Evolutionary conservation across 1,284 basidiomycete genomes (phyloP), one percentile per base, ranked within the genome.

Genomic region (Ganoderma sinense): DNA sequence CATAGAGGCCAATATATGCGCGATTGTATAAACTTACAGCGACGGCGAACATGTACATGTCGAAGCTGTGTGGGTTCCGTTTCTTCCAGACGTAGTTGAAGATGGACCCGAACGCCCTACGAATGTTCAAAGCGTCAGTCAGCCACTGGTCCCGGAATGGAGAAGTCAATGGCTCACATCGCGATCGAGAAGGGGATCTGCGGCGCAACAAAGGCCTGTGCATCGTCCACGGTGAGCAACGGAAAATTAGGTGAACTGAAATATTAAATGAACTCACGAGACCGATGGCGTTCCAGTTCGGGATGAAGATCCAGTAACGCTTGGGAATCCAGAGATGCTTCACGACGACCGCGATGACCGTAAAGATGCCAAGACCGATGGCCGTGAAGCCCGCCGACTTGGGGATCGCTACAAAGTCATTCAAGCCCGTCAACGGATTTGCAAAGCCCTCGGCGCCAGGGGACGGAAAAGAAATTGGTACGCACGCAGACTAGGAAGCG

Each of bases 271-370:
- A 29, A 63, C 66, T 55, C 62, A 68, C 89, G 36, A 87, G 78
- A 58, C 85, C 86, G 75, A 91, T 80, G 45, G 90, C 89, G 76
- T 90, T 90, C 87, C 88, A 90, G 84, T 92, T 92, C 55, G 90
- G 89, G n/a, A 91, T 79, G 67, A 80, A 90, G 56, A 74, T 75
- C 81, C 85, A 84, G 79, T 88, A 88, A 74, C 85, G 86, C 76
- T 83, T 83, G 20, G 89, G 88, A 65, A 91, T 81, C 74, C 82
- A 83, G 69, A 80, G 81, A 79, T 89, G 84, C 70, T 88, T 88
- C 64, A 84, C 79, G 43, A 88, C 68, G 33, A 89, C 84, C 39
- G 83, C 82, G 66, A 87, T 59, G 55, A 84, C 82, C 53, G 86
- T 84, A 69, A 84, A 78, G 66, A 89, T 78, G 20, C 83, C 83